Evolutionary conservation across 176 grass and related monocot genomes (phyloP).

Genomic region (Bromus sterilis): DNA sequence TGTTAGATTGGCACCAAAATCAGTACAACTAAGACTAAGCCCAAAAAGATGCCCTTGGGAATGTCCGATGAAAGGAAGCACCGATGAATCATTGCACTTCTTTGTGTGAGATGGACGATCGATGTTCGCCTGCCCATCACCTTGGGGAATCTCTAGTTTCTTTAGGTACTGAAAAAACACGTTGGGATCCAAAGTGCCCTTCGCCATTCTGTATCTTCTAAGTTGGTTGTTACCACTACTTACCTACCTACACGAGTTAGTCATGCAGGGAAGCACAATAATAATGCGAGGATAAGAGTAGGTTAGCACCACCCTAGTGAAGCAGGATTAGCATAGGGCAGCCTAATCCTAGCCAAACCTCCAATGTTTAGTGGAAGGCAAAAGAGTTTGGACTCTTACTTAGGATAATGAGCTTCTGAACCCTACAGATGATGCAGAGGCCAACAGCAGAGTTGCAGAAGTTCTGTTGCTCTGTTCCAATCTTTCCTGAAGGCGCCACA

Average conservation of each 20-base stretch:
- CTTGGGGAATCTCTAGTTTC: background rate
- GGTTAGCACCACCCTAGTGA: background rate
- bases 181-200: background rate
- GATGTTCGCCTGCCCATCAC: background rate
- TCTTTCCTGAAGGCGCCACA: background rate
- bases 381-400: slow-evolving; percentile 1
- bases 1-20: too few relatives aligned
- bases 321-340: background rate
- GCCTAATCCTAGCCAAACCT: slow-evolving; percentile 16
- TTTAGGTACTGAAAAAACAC: background rate
- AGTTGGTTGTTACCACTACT: slow-evolving; percentile 6
- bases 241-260: slow-evolving; percentile 15
- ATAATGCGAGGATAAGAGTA: slow-evolving; percentile 1
- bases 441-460: slow-evolving; percentile 26
- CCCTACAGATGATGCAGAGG: slow-evolving; percentile 1
- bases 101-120: background rate
- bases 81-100: too few relatives aligned
- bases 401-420: slow-evolving; percentile 25
- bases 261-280: slow-evolving; percentile 3
- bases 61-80: too few relatives aligned
- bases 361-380: slow-evolving; percentile 27
- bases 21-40: too few relatives aligned
- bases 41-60: too few relatives aligned
- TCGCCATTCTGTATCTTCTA: background rate
- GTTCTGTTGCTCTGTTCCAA: slow-evolving; percentile 21